phyloP scores from a whole-genome alignment of 768 basidiomycete genomes.

The Boletus subcaerulescens region DNA sequence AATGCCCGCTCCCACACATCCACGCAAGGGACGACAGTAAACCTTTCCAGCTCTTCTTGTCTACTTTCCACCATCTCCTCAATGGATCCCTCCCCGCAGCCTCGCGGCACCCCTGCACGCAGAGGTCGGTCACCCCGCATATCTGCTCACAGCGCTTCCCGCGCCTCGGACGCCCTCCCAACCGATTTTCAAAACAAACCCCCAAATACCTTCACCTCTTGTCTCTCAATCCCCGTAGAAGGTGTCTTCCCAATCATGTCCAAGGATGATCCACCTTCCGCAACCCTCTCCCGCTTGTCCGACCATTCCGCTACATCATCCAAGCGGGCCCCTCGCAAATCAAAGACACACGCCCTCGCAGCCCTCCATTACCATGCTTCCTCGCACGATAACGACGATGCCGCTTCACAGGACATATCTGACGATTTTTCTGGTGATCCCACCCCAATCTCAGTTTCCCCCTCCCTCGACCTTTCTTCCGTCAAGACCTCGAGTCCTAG shows the following conservation, averaged over 20 bases:
- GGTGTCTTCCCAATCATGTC: conserved; percentile 65
- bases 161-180: conserved; percentile 42
- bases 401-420: conserved; percentile 36
- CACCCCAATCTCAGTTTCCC: conserved; percentile 59
- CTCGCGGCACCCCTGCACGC: conserved; percentile 61
- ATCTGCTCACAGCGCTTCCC: conserved; percentile 43
- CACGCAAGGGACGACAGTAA: conserved; percentile 23
- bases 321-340: conserved; percentile 81
- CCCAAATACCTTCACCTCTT: conserved; percentile 54
- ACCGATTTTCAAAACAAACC: conserved; percentile 50
- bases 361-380: conserved; percentile 69
- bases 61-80: conserved; percentile 38
- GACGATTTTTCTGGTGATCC: conserved; percentile 49
- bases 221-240: conserved; percentile 74
- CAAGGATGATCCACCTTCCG: conserved; percentile 38
- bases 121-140: conserved; percentile 61
- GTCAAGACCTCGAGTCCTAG: conserved; percentile 66
- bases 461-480: conserved; percentile 62
- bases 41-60: conserved; percentile 8
- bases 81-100: conserved; percentile 41
- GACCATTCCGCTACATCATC: conserved; percentile 43
- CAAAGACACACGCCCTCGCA: conserved; percentile 83
- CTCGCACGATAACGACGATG: conserved; percentile 52
- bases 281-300: conserved; percentile 32
- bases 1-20: conserved; percentile 41